phyloP scores from a whole-genome alignment of 108 stramenopile genomes.

The Phaeodactylum tricornutum region DNA sequence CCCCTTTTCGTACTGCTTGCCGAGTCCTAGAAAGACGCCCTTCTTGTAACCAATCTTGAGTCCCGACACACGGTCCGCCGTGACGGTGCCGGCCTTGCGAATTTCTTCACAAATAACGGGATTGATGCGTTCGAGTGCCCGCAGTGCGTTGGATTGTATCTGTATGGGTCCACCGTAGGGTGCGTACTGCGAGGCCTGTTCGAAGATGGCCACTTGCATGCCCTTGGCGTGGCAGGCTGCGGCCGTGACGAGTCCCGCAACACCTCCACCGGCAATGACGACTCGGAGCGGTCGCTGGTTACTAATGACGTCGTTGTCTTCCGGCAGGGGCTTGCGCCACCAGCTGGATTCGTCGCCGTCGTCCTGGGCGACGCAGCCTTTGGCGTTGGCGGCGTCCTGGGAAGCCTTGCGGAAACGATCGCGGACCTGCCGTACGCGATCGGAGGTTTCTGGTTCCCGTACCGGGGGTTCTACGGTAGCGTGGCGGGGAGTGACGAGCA shows the following conservation, averaged over 20 bases:
- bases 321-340: conserved; percentile 46
- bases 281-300: conserved; percentile 67
- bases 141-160: conserved; percentile 91
- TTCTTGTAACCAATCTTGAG: conserved; percentile 86
- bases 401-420: conserved; percentile 46
- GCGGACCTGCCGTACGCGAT: conserved; percentile 55
- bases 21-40: conserved; percentile 64
- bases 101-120: conserved; percentile 64
- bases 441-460: conserved; percentile 51
- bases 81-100: conserved; percentile 73
- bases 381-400: conserved; percentile 53
- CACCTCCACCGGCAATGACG: conserved; percentile 76
- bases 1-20: conserved; percentile 68
- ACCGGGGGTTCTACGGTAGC: conserved; percentile 34
- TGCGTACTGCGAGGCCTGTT: conserved; percentile 82
- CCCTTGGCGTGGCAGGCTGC: conserved; percentile 85
- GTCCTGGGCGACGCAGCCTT: conserved; percentile 40
- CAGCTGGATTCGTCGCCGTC: conserved; percentile 54
- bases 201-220: conserved; percentile 87
- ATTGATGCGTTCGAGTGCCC: conserved; percentile 87
- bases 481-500: neutral
- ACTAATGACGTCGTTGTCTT: conserved; percentile 49
- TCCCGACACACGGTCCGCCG: conserved; percentile 82
- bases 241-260: conserved; percentile 81
- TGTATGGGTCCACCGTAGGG: conserved; percentile 98